These are phyloP conservation scores for Globisporangium acanthophoron DNA, from an alignment of 352 stramenopile genomes.

Conservation along the genomic window DNA sequence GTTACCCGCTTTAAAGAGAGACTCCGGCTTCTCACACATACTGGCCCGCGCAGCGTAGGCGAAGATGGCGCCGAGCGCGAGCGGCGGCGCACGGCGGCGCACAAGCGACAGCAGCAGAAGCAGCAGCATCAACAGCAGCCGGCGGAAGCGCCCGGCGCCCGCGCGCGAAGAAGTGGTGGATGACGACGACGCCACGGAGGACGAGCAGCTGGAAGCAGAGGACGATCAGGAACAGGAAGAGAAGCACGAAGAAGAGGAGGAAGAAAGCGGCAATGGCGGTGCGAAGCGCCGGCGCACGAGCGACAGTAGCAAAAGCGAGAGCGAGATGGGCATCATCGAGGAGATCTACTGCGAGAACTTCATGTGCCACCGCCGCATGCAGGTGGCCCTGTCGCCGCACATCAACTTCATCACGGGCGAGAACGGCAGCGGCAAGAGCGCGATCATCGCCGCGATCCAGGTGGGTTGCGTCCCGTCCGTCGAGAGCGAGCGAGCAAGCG, in stretches of 20 bases:
- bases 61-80: constrained; percentile 3
- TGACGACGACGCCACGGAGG: constrained; percentile 18
- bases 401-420: constrained; percentile 91
- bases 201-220: constrained; percentile 9
- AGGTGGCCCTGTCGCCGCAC: constrained; percentile 72
- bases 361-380: constrained; percentile 96
- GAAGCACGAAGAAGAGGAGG: constrained; percentile 6
- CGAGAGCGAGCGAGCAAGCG: too few relatives aligned
- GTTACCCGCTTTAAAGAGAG: too few relatives aligned
- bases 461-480: constrained; percentile 27
- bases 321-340: constrained; percentile 92
- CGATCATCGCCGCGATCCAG: constrained; percentile 96
- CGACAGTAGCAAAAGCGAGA: constrained; percentile 13
- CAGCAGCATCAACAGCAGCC: background rate
- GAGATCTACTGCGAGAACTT: constrained; percentile 97
- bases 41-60: too few relatives aligned
- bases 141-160: constrained; percentile 2
- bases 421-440: constrained; percentile 94
- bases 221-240: constrained; percentile 20
- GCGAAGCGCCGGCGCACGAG: constrained; percentile 5
- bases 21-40: too few relatives aligned
- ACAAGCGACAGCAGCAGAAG: background rate
- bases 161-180: constrained; percentile 19
- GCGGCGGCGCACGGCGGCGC: too few relatives aligned
- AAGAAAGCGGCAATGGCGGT: constrained; percentile 13